Evolutionary conservation across 768 basidiomycete species (phyloP), one percentile per base, ranked within the genome.

Genomic region (Kwoniella shandongensis): DNA sequence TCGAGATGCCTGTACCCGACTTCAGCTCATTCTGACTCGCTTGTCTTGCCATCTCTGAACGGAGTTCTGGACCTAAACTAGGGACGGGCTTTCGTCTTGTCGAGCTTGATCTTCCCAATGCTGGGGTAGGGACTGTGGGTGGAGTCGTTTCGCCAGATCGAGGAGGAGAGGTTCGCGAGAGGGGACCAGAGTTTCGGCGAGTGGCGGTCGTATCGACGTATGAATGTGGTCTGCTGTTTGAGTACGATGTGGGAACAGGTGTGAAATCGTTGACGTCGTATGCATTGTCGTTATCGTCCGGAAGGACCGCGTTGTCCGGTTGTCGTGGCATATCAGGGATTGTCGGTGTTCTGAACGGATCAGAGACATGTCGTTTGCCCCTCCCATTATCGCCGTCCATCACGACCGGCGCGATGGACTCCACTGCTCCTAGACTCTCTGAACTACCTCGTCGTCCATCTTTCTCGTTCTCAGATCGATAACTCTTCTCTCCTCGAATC

Each of bases 51-150:
- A 69, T 40, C 54, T 69, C 50, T 8, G 48, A 44, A 23, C 67
- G 36, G 26, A 68, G 36, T 42, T 68, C 69, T 17, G 63, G 58
- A 4, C 69, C 69, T 0, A 72, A 54, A 20, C 48, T 52, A 7
- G 70, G 70, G 1, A 72, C 70, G 41, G 70, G 67, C 55, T 69
- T 72, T 25, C 70, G 27, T 52, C 57, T 58, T 11, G 47, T 52
- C 23, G 54, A 49, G 27, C 45, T 52, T n/a, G 38, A 44, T 8
- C 26, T 42, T 10, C 6, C 47, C 18, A 57, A 50, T 6, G 27
- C 6, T 26, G 35, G 57, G 23, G 50, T 51, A 29, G 57, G 44
- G 1, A 42, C 44, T 7, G 12, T 47, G 8, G 40, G 41, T 15
- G 27, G 22, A 20, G 49, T 39, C 6, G 54, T 35, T 27, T 44